A percentile compares a stretch with the other conserved stretches of the same genome.
phyloP scores from a whole-genome alignment of 2,329 filamentous ascomycete species.

The Nothomitra cinnamomea region DNA sequence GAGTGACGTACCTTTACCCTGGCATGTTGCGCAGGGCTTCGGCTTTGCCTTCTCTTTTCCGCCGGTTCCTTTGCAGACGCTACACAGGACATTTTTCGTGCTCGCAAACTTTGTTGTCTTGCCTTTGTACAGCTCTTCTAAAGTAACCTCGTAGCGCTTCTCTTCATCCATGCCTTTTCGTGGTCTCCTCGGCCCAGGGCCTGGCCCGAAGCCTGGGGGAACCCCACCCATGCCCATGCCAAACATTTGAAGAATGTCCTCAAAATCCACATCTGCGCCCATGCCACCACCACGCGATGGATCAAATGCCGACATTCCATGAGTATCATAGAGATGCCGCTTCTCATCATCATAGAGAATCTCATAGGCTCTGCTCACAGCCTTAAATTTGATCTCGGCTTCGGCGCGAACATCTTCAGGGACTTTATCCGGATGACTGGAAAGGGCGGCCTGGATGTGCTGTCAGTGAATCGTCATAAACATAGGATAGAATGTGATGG shows the following conservation, averaged over 20 bases:
- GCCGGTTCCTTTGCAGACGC: constrained; percentile 71
- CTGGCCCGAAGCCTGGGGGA: constrained; percentile 16
- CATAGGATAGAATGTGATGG: constrained; percentile 4
- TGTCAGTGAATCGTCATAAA: background rate
- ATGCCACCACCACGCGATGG: constrained; percentile 47
- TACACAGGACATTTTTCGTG: constrained; percentile 85
- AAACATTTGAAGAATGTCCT: constrained; percentile 95
- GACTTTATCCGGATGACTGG: constrained; percentile 91
- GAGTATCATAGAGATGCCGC: constrained; percentile 75
- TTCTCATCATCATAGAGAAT: constrained; percentile 95
- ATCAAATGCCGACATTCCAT: constrained; percentile 94
- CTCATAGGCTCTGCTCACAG: constrained; percentile 86
- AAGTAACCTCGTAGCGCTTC: constrained; percentile 73
- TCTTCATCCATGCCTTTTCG: constrained; percentile 69
- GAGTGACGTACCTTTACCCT: constrained; percentile 44
- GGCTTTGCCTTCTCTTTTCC: constrained; percentile 85
- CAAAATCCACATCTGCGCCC: constrained; percentile 58
- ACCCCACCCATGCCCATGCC: constrained; percentile 30
- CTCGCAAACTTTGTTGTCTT: constrained; percentile 95
- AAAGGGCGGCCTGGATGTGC: constrained; percentile 52
- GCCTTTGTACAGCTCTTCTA: constrained; percentile 96
- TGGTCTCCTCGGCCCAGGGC: constrained; percentile 37
- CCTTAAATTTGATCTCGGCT: constrained; percentile 85
- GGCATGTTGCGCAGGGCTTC: constrained; percentile 67
- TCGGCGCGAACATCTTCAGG: constrained; percentile 67